These are phyloP conservation scores for Chaetomiaceae sp. DNA, from an alignment of 2,329 filamentous ascomycete species.

Conservation along the genomic window DNA sequence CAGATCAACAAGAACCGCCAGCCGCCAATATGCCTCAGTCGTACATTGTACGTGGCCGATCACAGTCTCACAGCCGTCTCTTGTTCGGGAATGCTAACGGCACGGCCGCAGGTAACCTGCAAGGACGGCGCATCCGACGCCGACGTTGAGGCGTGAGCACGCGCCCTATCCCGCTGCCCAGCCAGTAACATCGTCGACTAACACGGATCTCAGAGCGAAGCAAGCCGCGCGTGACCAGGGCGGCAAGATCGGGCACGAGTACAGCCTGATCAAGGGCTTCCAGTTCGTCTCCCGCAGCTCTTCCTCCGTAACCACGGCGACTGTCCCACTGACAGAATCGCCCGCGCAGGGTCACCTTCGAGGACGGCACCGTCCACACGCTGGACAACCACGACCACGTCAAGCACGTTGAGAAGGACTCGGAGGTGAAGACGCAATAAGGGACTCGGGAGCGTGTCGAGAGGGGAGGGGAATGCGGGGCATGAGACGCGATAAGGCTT, in stretches of 20 bases:
- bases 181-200: not conserved
- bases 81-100: not conserved
- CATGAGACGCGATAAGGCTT: slow-evolving; percentile 7
- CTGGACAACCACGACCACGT: slow-evolving; percentile 66
- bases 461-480: slow-evolving; percentile 12
- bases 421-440: slow-evolving; percentile 66
- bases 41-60: slow-evolving; percentile 43
- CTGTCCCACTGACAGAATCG: not conserved
- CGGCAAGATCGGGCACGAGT: slow-evolving; percentile 78
- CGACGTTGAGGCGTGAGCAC: slow-evolving; percentile 59
- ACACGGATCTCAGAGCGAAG: slow-evolving; percentile 57
- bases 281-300: slow-evolving; percentile 55
- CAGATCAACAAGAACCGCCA: not conserved
- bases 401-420: slow-evolving; percentile 67
- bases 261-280: slow-evolving; percentile 85
- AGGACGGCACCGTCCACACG: slow-evolving; percentile 57
- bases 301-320: no score
- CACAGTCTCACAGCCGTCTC: not conserved
- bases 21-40: slow-evolving; percentile 41
- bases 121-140: slow-evolving; percentile 62
- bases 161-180: not conserved
- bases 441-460: slow-evolving; percentile 7
- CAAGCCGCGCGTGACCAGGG: slow-evolving; percentile 66
- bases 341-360: slow-evolving; percentile 61
- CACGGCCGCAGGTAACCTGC: slow-evolving; percentile 61